phyloP scores from a whole-genome alignment of 305 asterid species.

The Solanum hybrid region DNA sequence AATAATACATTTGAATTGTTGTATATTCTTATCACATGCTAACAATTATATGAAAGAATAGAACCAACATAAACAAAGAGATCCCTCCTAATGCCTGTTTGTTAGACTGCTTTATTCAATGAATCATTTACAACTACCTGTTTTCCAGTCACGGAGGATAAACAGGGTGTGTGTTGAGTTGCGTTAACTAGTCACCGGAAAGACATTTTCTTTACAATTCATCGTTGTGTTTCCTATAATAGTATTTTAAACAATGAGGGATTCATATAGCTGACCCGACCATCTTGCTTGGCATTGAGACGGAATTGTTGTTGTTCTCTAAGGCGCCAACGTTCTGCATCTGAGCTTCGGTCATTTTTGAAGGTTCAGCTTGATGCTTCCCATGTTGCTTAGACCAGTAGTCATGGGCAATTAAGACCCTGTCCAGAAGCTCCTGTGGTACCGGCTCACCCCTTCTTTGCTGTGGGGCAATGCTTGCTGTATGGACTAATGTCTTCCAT shows the following conservation, averaged over 20 bases:
- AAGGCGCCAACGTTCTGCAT: constrained; percentile 25
- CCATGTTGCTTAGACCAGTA: constrained; percentile 80
- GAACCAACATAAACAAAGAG: constrained; percentile 1
- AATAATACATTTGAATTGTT: neutral
- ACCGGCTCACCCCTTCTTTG: constrained; percentile 95
- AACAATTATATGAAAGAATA: neutral
- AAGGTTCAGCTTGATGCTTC: constrained; percentile 41
- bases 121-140: constrained; percentile 44
- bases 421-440: constrained; percentile 82
- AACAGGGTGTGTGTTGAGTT: constrained; percentile 4
- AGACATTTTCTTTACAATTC: constrained; percentile 37
- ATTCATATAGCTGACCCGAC: neutral
- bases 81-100: constrained; percentile 5
- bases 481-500: constrained; percentile 96
- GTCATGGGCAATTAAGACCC: constrained; percentile 71
- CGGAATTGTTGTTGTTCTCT: neutral
- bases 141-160: constrained; percentile 20
- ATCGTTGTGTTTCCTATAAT: constrained; percentile 8
- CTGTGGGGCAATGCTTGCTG: constrained; percentile 93
- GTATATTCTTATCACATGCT: neutral
- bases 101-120: constrained; percentile 40
- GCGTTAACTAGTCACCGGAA: constrained; percentile 22
- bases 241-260: constrained; percentile 1
- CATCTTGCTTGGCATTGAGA: neutral
- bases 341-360: constrained; percentile 17